phyloP scores from a whole-genome alignment of 2,329 filamentous ascomycete species.

The Rutstroemia sp. region DNA sequence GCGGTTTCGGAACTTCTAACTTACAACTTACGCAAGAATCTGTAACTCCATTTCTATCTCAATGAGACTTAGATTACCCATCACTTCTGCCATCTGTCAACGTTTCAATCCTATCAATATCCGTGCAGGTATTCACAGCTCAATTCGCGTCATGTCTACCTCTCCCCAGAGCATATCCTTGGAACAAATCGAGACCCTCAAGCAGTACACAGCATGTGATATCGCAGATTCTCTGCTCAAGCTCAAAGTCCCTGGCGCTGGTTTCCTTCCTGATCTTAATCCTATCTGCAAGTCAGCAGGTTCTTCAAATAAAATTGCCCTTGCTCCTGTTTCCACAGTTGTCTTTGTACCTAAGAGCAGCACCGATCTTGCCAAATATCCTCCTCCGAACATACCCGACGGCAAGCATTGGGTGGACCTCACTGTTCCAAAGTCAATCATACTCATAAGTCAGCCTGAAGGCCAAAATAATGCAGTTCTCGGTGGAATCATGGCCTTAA shows the following conservation, averaged over 20 bases:
- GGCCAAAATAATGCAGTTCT: conserved; percentile 63
- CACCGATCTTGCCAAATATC: conserved; percentile 26
- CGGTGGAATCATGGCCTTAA: conserved; percentile 68
- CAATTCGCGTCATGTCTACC: conserved; percentile 2
- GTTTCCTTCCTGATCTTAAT: conserved; percentile 54
- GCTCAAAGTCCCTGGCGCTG: conserved; percentile 57
- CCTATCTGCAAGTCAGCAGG: conserved; percentile 20
- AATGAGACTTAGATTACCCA: too few relatives aligned
- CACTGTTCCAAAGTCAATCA: conserved; percentile 50
- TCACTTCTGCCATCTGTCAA: not conserved
- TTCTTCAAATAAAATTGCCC: conserved; percentile 20
- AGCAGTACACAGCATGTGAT: conserved; percentile 43
- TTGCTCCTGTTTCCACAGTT: conserved; percentile 51
- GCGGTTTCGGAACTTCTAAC: too few relatives aligned
- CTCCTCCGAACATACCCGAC: conserved; percentile 43
- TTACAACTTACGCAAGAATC: too few relatives aligned
- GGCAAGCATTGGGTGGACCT: conserved; percentile 64
- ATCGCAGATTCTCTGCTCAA: conserved; percentile 68
- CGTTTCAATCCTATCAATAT: not conserved
- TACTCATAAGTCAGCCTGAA: conserved; percentile 58
- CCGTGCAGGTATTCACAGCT: not conserved
- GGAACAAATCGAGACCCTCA: conserved; percentile 16
- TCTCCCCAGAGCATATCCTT: not conserved
- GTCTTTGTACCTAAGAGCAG: conserved; percentile 53
- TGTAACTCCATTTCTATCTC: too few relatives aligned